phyloP scores from a whole-genome alignment of 441 rosid species.

The Isatis lusitanica region DNA sequence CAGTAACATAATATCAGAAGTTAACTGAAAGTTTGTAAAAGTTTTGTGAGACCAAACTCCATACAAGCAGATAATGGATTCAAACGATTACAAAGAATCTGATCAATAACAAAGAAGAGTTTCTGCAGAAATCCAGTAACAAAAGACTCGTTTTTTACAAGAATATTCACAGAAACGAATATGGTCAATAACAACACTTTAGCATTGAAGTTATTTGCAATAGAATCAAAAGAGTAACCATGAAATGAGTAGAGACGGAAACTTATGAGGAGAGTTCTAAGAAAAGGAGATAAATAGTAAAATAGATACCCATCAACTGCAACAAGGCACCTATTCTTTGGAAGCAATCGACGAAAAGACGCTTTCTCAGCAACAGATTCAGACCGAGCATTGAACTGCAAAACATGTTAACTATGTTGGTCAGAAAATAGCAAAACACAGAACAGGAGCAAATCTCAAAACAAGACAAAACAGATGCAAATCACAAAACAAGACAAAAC shows the following conservation, averaged over 20 bases:
- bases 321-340: slow-evolving; percentile 73
- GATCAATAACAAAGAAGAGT: too few relatives aligned
- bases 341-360: slow-evolving; percentile 82
- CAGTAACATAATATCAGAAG: neutral
- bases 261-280: neutral
- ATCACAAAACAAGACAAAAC: neutral
- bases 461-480: neutral
- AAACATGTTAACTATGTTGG: neutral
- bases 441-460: neutral
- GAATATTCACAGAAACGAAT: neutral
- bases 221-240: neutral
- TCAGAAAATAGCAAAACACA: too few relatives aligned
- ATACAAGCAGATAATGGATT: neutral
- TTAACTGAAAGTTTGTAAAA: neutral
- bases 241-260: neutral
- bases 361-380: slow-evolving; percentile 77
- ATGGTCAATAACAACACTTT: neutral
- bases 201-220: neutral
- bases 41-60: neutral
- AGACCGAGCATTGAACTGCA: slow-evolving; percentile 91
- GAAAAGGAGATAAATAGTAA: neutral
- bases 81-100: neutral
- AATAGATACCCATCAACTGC: slow-evolving; percentile 75
- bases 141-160: too few relatives aligned
- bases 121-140: neutral